These are phyloP conservation scores for Sporothrix pallida DNA, from an alignment of 2,329 filamentous ascomycete genomes.

Conservation along the genomic window DNA sequence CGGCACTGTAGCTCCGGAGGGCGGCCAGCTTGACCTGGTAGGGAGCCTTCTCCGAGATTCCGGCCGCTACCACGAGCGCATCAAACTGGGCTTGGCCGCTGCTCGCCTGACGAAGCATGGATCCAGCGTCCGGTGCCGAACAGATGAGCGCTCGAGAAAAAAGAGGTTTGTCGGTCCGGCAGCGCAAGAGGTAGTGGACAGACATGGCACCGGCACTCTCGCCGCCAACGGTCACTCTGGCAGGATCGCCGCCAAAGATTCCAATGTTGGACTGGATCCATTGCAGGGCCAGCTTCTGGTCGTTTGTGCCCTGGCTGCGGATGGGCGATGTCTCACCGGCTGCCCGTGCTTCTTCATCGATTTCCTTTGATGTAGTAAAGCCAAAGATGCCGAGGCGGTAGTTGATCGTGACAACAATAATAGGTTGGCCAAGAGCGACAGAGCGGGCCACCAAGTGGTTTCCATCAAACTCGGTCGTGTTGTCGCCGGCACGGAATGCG, in stretches of 20 bases:
- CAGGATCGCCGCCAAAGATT: constrained; percentile 59
- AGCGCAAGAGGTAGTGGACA: constrained; percentile 52
- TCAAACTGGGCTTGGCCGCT: constrained; percentile 31
- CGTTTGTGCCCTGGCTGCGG: constrained; percentile 60
- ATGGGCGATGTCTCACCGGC: constrained; percentile 37
- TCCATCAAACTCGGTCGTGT: constrained; percentile 34
- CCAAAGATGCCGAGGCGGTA: constrained; percentile 41
- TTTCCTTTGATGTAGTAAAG: constrained; percentile 35
- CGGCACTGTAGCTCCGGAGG: constrained; percentile 2
- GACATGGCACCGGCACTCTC: constrained; percentile 60
- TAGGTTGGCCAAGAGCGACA: constrained; percentile 40
- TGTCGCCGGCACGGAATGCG: constrained; percentile 28
- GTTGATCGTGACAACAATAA: constrained; percentile 43
- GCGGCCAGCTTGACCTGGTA: constrained; percentile 17
- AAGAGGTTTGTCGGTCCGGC: constrained; percentile 47
- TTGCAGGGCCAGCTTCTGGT: constrained; percentile 57
- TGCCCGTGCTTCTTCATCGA: constrained; percentile 29
- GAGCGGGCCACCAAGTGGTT: constrained; percentile 35
- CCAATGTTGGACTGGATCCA: constrained; percentile 58
- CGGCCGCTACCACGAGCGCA: constrained; percentile 17
- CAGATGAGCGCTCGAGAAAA: constrained; percentile 47
- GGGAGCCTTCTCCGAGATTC: background rate
- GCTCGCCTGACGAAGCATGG: constrained; percentile 5
- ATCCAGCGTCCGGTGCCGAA: constrained; percentile 16
- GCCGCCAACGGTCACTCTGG: constrained; percentile 60